These are phyloP conservation scores for Acrodontium crateriforme DNA, from an alignment of 2,329 filamentous ascomycete genomes.

Conservation along the genomic window DNA sequence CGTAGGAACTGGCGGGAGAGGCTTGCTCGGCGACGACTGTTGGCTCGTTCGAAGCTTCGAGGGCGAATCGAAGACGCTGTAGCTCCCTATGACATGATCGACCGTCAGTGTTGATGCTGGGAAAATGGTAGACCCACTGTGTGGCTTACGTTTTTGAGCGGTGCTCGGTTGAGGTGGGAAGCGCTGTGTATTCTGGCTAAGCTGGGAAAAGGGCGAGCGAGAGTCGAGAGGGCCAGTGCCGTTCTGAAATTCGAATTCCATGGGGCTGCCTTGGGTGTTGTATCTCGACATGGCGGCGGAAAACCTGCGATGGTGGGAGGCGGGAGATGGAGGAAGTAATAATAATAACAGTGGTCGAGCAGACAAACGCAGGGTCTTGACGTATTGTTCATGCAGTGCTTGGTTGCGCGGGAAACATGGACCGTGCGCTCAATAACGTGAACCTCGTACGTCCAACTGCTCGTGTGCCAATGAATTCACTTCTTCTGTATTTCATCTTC, in stretches of 20 bases:
- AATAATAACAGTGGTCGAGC: too few relatives aligned
- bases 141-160: slow-evolving; percentile 11
- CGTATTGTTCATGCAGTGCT: too few relatives aligned
- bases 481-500: too few relatives aligned
- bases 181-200: slow-evolving; percentile 23
- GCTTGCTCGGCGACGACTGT: slow-evolving; percentile 21
- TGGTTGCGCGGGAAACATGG: too few relatives aligned
- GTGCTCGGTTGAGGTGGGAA: slow-evolving; percentile 9
- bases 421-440: too few relatives aligned
- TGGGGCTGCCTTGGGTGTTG: slow-evolving; percentile 17
- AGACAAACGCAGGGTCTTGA: too few relatives aligned
- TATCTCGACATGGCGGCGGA: slow-evolving; percentile 5
- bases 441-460: too few relatives aligned
- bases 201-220: slow-evolving; percentile 32
- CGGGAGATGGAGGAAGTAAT: too few relatives aligned
- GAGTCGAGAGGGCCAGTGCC: slow-evolving; percentile 31
- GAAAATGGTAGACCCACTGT: too few relatives aligned
- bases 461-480: too few relatives aligned
- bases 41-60: slow-evolving; percentile 38
- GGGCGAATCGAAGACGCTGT: slow-evolving; percentile 31
- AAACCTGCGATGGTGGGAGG: too few relatives aligned
- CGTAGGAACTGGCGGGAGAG: slow-evolving; percentile 25
- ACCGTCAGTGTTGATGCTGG: slow-evolving; percentile 2
- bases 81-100: too few relatives aligned
- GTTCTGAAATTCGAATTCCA: slow-evolving; percentile 43